Conservation (phyloP, 2,329 filamentous ascomycete genomes). For the Atkinsonella texensis region DNA sequence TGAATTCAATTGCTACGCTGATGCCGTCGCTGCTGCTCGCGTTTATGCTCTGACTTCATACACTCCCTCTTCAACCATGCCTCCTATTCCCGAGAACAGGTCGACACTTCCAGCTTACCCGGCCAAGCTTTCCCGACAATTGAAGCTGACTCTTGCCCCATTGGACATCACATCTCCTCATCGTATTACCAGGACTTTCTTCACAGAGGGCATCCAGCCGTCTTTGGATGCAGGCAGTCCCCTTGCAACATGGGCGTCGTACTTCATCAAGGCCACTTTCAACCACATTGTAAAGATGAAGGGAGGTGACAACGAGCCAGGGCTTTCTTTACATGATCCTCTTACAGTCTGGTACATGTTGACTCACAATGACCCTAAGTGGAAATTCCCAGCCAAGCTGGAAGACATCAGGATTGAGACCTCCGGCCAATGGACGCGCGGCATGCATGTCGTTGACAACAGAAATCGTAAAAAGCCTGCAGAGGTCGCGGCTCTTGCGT, state of each 20-base stretch:
- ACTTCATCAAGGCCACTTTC: conserved; percentile 62
- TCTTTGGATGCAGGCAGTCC: conserved; percentile 53
- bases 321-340: conserved; percentile 63
- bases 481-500: conserved; percentile 26
- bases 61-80: conserved; percentile 68
- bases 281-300: conserved; percentile 53
- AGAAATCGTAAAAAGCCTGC: conserved; percentile 45
- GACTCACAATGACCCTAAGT: conserved; percentile 43
- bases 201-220: conserved; percentile 42
- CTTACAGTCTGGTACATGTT: conserved; percentile 70
- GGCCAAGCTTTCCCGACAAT: conserved; percentile 43
- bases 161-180: conserved; percentile 68
- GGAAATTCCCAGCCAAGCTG: conserved; percentile 43
- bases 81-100: conserved; percentile 44
- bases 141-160: conserved; percentile 61
- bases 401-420: conserved; percentile 89
- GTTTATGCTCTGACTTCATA: conserved; percentile 67
- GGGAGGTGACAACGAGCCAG: conserved; percentile 43
- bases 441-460: conserved; percentile 78
- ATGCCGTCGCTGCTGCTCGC: conserved; percentile 64
- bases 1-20: conserved; percentile 94
- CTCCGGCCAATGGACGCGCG: conserved; percentile 83
- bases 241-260: conserved; percentile 59
- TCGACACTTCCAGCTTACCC: conserved; percentile 51
- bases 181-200: conserved; percentile 48